Conservation (phyloP, 768 basidiomycete genomes). For the Kwoniella shandongensis region DNA sequence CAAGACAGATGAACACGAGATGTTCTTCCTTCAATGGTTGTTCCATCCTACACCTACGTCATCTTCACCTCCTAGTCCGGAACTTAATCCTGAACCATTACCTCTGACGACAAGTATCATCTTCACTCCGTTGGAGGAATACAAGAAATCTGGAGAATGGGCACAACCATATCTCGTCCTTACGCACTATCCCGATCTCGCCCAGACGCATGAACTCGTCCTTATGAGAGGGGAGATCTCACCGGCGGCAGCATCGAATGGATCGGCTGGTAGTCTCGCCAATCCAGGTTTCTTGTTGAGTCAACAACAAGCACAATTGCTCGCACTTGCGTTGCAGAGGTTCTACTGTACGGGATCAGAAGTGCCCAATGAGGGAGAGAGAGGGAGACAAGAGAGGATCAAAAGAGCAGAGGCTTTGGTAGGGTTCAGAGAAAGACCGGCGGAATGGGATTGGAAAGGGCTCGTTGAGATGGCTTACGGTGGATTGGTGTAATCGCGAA, state of each 20-base stretch:
- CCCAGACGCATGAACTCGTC: slow-evolving; percentile 73
- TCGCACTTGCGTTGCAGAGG: slow-evolving; percentile 75
- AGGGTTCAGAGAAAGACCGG: slow-evolving; percentile 74
- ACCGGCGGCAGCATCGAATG: slow-evolving; percentile 56
- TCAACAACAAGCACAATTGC: slow-evolving; percentile 79
- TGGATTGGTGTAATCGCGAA: slow-evolving; percentile 42
- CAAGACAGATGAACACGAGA: slow-evolving; percentile 52
- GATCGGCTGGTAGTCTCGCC: slow-evolving; percentile 16
- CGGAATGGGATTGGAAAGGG: slow-evolving; percentile 78
- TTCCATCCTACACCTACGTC: slow-evolving; percentile 71
- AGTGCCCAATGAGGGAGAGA: slow-evolving; percentile 31
- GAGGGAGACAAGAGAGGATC: slow-evolving; percentile 55
- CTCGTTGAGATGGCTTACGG: slow-evolving; percentile 61
- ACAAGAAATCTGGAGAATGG: slow-evolving; percentile 77
- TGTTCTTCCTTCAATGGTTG: slow-evolving; percentile 83
- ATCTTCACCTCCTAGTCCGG: slow-evolving; percentile 56
- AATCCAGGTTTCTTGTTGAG: slow-evolving; percentile 56
- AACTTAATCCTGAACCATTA: slow-evolving; percentile 55
- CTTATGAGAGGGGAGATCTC: slow-evolving; percentile 91
- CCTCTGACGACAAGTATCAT: slow-evolving; percentile 68
- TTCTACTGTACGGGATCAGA: slow-evolving; percentile 62
- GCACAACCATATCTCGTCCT: slow-evolving; percentile 88
- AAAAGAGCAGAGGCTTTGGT: slow-evolving; percentile 60
- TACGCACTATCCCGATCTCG: slow-evolving; percentile 88
- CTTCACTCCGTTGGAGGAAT: slow-evolving; percentile 91